Conservation (phyloP, 176 grass and related monocot species). For the Avena atlantica region DNA sequence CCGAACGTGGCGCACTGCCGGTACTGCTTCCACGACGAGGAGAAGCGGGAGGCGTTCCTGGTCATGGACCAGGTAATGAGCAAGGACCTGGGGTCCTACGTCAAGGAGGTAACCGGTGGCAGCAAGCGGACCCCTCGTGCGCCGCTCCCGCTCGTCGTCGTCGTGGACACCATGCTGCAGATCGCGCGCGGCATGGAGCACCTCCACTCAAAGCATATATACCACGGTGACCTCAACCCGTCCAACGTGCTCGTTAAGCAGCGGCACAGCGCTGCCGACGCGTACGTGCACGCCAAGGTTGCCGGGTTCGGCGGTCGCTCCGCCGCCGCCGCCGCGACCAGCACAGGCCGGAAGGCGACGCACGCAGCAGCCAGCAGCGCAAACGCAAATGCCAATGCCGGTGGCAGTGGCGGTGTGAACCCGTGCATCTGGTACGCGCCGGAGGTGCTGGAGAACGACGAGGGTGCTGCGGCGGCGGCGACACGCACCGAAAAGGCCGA, state of each 20-base stretch:
- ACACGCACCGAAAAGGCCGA: conserved; percentile 75
- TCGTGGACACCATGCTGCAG: conserved; percentile 83
- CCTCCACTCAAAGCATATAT: conserved; percentile 75
- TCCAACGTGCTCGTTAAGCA: conserved; percentile 71
- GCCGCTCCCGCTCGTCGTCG: conserved; percentile 64
- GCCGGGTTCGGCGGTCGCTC: conserved; percentile 44
- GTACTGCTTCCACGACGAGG: conserved; percentile 89
- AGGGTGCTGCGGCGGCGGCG: neutral
- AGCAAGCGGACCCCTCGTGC: conserved; percentile 47
- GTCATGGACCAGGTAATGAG: conserved; percentile 78
- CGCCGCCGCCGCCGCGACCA: neutral
- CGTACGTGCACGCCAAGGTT: conserved; percentile 72
- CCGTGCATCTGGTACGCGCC: conserved; percentile 91
- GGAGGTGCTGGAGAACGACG: conserved; percentile 70
- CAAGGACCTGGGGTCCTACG: conserved; percentile 67
- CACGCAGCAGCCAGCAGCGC: neutral
- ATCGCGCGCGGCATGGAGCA: conserved; percentile 94
- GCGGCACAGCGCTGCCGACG: conserved; percentile 32
- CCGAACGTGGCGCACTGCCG: conserved; percentile 77
- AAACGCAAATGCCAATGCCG: neutral
- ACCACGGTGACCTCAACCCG: conserved; percentile 84
- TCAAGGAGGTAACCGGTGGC: conserved; percentile 63
- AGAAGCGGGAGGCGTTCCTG: conserved; percentile 74
- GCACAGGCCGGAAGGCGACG: neutral
- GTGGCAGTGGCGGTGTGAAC: neutral